These are phyloP conservation scores for Trametes elegans DNA, from an alignment of 768 basidiomycete genomes.

Conservation along the genomic window DNA sequence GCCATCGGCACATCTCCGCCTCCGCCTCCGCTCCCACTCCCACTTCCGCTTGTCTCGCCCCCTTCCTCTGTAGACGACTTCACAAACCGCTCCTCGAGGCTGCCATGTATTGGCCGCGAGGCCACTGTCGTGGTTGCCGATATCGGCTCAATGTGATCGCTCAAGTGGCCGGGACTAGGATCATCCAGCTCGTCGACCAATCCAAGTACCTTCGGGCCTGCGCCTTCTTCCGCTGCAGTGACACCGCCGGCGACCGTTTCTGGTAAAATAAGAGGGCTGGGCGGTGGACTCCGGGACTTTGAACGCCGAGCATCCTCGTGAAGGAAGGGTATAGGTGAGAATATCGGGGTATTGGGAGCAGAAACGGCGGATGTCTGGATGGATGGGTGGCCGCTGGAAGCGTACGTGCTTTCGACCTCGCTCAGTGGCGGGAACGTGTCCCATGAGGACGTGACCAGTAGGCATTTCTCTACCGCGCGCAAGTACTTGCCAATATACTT, in stretches of 20 bases:
- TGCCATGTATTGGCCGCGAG: conserved; percentile 48
- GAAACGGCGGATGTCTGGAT: conserved; percentile 49
- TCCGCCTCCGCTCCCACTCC: conserved; percentile 4
- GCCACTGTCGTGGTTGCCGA: conserved; percentile 53
- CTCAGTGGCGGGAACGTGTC: conserved; percentile 68
- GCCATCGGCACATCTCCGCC: conserved; percentile 15
- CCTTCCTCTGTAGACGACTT: conserved; percentile 41
- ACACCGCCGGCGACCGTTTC: conserved; percentile 33
- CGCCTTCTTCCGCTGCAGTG: conserved; percentile 32
- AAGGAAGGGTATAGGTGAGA: conserved; percentile 85
- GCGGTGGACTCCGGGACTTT: conserved; percentile 75
- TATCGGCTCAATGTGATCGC: conserved; percentile 72
- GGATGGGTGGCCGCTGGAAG: conserved; percentile 32
- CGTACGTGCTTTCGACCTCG: conserved; percentile 30
- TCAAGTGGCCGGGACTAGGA: conserved; percentile 80
- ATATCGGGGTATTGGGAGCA: conserved; percentile 74
- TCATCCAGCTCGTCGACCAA: conserved; percentile 87
- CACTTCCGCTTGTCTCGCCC: conserved; percentile 3
- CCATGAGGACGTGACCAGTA: conserved; percentile 82
- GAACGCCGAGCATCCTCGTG: conserved; percentile 81
- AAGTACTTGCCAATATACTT: conserved; percentile 81
- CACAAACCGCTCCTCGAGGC: conserved; percentile 63
- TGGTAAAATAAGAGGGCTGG: conserved; percentile 63
- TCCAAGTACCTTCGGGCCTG: conserved; percentile 55
- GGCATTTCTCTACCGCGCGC: conserved; percentile 77